Percentiles rank a stretch among this genome's conserved stretches.
These are phyloP conservation scores for Ogataea ramenticola DNA, from an alignment of 805 yeast species.

Conservation along the genomic window DNA sequence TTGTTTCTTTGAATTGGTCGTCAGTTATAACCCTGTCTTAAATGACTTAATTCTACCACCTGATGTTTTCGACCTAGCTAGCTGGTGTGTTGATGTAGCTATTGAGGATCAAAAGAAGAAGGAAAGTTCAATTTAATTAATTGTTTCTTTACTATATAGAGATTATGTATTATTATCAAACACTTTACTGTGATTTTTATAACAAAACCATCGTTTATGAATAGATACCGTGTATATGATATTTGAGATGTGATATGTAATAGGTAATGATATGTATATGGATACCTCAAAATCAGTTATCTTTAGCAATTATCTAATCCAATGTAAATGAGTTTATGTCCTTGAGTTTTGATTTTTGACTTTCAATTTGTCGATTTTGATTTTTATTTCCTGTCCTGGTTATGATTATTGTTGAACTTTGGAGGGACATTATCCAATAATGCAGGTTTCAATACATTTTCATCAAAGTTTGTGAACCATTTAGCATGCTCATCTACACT, in stretches of 20 bases:
- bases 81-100: slow-evolving; percentile 65
- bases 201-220: no score
- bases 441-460: slow-evolving; percentile 88
- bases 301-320: no score
- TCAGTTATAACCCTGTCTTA: slow-evolving; percentile 53
- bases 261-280: no score
- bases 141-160: no score
- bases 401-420: slow-evolving; percentile 3
- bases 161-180: no score
- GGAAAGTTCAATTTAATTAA: background rate
- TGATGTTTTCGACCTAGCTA: slow-evolving; percentile 59
- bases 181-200: no score
- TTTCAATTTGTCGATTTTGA: no score
- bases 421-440: slow-evolving; percentile 55
- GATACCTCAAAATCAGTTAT: no score
- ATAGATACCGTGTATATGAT: no score
- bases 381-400: background rate
- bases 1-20: slow-evolving; percentile 57
- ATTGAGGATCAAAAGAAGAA: slow-evolving; percentile 35
- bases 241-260: no score
- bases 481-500: slow-evolving; percentile 62
- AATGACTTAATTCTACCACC: slow-evolving; percentile 59
- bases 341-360: no score
- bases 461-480: slow-evolving; percentile 94
- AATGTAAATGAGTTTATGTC: no score